Evolutionary conservation across 345 rosid species (phyloP).

Genomic region (Rhodamnia rubescens): DNA sequence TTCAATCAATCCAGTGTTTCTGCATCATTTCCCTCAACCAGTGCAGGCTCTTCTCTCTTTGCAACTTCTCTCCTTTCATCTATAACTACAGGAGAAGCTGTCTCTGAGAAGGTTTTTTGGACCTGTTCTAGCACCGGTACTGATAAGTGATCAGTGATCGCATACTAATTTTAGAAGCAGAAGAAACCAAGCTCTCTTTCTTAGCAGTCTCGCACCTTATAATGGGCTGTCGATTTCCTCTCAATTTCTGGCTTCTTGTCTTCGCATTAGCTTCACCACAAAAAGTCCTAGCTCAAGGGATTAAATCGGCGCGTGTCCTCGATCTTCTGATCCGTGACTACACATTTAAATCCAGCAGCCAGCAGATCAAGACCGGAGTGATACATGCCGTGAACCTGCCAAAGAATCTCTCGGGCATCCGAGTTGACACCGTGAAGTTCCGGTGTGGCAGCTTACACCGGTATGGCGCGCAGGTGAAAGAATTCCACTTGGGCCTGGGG

Average conservation of each 20-base stretch:
- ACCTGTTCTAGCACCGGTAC: neutral
- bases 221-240: neutral
- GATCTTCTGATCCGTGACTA: conserved; percentile 77
- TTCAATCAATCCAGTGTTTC: neutral
- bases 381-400: conserved; percentile 49
- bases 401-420: conserved; percentile 63
- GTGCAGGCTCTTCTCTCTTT: neutral
- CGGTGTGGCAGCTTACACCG: conserved; percentile 87
- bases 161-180: neutral
- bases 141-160: neutral
- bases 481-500: conserved; percentile 55
- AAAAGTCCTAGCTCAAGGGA: conserved; percentile 20
- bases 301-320: conserved; percentile 42
- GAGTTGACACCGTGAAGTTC: conserved; percentile 47
- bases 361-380: conserved; percentile 41
- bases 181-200: neutral
- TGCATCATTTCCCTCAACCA: neutral
- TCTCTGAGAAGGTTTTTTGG: neutral
- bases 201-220: neutral
- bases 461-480: conserved; percentile 70
- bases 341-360: conserved; percentile 46
- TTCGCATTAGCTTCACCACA: neutral
- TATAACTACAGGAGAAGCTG: neutral
- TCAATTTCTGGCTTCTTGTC: conserved; percentile 1
- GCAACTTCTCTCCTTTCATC: neutral